Evolutionary conservation across 306 rosid species (phyloP), one percentile per base, ranked within the genome.

Genomic region (Phaseolus lunatus): DNA sequence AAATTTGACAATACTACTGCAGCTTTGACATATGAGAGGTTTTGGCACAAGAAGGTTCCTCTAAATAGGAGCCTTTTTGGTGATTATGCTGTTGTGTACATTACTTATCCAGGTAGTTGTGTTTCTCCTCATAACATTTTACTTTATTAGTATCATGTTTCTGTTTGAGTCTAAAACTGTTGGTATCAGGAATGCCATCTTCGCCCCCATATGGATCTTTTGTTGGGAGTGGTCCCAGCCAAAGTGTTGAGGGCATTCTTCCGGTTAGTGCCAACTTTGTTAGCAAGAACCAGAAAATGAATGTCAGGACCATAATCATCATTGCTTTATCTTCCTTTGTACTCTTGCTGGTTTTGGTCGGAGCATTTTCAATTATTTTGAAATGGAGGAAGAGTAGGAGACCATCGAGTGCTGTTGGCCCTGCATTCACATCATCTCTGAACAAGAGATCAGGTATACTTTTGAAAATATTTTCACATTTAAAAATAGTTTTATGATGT

Each of bases 1-100:
- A 96, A 88, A 72, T 96, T 96, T 83, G 99, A 96, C 83, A 89
- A 89, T 75, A 96, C 99, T 63, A 96, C 99, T 67, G 99, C 99
- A 12, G 84, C 87, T 65, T 83, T 96, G 78, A 96, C 91, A 10
- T 92, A 76, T 72, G 93, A 91, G 65, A 87, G 99, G 88, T 89
- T 96, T 85, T 89, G 88, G 89, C 96, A 91, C 61, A 92, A 88
- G 73, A 91, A 96, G 86, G 93, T 96, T 84, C 98, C 94, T 86
- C 85, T 96, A 33, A 93, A 96, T 78, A 48, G 19, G 71, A 89
- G 91, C 61, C 88, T 92, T 63, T 96, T 96, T 68, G 98, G 99
- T 57, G 88, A 75, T 77, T 96, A 96, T 73, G 90, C 86, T 44
- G 94, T 91, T 39, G 59, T 91, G 48, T 86, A 82, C 89, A 86